Base-by-base conservation (phyloP, 163 green algal species). In the Picocystis sp. region DNA sequence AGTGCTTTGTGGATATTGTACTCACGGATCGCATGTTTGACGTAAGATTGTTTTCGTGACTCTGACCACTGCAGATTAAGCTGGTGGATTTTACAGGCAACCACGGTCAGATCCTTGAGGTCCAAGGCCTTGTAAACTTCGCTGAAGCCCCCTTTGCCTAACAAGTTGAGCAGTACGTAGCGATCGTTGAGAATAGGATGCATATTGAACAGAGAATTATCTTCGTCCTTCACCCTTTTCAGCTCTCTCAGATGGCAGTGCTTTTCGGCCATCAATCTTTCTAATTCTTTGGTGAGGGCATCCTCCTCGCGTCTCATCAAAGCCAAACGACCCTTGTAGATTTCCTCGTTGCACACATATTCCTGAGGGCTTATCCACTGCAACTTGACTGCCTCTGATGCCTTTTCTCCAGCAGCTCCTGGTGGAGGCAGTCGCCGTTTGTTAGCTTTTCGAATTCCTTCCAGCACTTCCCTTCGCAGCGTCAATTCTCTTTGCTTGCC, bases 111-210 rank as follows among this genome's bases (percentile, higher is more conserved):
- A 43, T 72, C 63, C 6, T 60, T 49, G 55, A 86, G 43, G 15
- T 61, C 54, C 54, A 61, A 47, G 10, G 81, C 81, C 70, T 86
- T 82, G 66, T 80, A 91, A 5, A 97, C 88, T 69, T 97, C 88
- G 22, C 65, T 83, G 62, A 97, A 97, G 23, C 88, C 88, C 8
- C 88, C 88, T 61, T 87, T 84, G 17, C 88, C 88, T 24, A 97
- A 73, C 65, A 97, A 64, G 41, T 75, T 71, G 48, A 84, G 55
- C 58, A 97, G 74, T 33, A 86, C 65, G 64, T 94, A 97, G 33
- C 86, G 77, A 29, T 58, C 43, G 44, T 77, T 47, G 42, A 84
- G 53, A 58, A 87, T 38, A 22, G 70, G 46, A 10, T 62, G 42
- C 41, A 21, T 15, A 22, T 57, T 72, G 42, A 70, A 67, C 17